Percentiles rank a stretch among this genome's conserved stretches.
Evolutionary conservation across 23 red algal species (phyloP).

Genomic region (Chondrus crispus): DNA sequence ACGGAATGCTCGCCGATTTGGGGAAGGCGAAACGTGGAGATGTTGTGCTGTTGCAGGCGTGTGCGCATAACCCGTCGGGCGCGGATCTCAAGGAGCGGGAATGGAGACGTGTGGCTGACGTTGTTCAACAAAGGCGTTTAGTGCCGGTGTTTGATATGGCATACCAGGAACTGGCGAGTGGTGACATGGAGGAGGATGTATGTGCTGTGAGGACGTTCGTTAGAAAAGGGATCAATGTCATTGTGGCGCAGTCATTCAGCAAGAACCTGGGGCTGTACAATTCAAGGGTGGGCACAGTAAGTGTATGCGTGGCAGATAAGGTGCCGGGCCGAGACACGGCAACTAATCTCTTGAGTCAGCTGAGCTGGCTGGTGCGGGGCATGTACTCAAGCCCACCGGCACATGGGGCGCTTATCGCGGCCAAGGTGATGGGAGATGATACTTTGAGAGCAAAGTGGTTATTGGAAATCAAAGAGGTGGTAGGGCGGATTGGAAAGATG

Average conservation of each 20-base stretch:
- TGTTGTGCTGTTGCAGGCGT: conserved; percentile 91
- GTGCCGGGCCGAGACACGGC: not conserved
- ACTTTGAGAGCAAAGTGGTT: conserved; percentile 63
- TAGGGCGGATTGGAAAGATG: conserved; percentile 70
- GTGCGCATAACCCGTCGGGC: conserved; percentile 98
- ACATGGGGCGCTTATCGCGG: conserved; percentile 76
- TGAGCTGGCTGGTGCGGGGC: conserved; percentile 71
- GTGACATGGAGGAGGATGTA: conserved; percentile 64
- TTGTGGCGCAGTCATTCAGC: conserved; percentile 81
- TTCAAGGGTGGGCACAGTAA: conserved; percentile 88
- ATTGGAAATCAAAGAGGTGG: conserved; percentile 69
- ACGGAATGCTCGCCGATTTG: conserved; percentile 73
- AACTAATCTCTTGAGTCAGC: conserved; percentile 41
- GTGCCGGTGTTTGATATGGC: conserved; percentile 96
- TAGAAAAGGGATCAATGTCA: conserved; percentile 75
- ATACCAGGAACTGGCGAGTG: conserved; percentile 95
- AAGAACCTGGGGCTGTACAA: conserved; percentile 99
- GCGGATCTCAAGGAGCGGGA: conserved; percentile 66
- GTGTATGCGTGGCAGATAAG: too few species aligned
- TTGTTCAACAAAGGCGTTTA: conserved; percentile 6
- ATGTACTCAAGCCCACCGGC: conserved; percentile 91
- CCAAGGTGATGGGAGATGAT: conserved; percentile 68
- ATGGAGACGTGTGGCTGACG: conserved; percentile 69
- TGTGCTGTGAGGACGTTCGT: conserved; percentile 66
- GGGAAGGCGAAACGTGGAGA: conserved; percentile 28